Evolutionary conservation across 306 rosid genomes (phyloP), one percentile per base, ranked within the genome.

Genomic region (Prunus dulcis): DNA sequence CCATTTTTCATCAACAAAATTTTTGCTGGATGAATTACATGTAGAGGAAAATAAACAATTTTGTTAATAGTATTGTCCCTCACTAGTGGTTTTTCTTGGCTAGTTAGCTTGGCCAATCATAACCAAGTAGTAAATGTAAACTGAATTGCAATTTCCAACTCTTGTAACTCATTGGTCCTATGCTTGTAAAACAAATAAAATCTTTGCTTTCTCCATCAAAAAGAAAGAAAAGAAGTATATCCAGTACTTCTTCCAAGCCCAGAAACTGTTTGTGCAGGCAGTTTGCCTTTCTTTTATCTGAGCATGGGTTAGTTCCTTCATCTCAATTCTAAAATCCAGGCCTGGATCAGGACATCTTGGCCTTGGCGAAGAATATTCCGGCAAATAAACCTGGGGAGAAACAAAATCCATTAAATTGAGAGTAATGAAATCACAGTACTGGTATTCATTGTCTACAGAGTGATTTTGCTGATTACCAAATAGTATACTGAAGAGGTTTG

Each of bases 301-400:
- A 58, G 51, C 25, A 17, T 5, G 45, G 27, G 25, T 25, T 45
- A 27, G 12, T 76, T 76, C 52, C 73, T 27, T 67, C 13, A 67
- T 43, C 73, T 43, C 32, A 32, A 23, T 14, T 12, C 20, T 41
- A n/a, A 45, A 2, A 12, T 18, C 12, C 18, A 19, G 3, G 9
- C 72, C 57, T 2, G 43, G 34, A 72, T 80, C 74, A 84, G 3
- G 97, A 88, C 87, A 93, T 88, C 79, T 91, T 93, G 69, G 96
- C 98, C 81, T 88, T 85, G 51, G 93, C 96, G 69, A 93, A 93
- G 69, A 93, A 81, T 45, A 91, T 78, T 60, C 98, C 97, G 10
- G 98, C 97, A 70, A 91, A 88, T 69, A 93, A 91, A 81, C 98
- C 98, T 93, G 41, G 91, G 56, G 80, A 52, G 12, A 34, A 11